Conservation (phyloP, 176 grass and related monocot genomes). For the Oropetium thomaeum region DNA sequence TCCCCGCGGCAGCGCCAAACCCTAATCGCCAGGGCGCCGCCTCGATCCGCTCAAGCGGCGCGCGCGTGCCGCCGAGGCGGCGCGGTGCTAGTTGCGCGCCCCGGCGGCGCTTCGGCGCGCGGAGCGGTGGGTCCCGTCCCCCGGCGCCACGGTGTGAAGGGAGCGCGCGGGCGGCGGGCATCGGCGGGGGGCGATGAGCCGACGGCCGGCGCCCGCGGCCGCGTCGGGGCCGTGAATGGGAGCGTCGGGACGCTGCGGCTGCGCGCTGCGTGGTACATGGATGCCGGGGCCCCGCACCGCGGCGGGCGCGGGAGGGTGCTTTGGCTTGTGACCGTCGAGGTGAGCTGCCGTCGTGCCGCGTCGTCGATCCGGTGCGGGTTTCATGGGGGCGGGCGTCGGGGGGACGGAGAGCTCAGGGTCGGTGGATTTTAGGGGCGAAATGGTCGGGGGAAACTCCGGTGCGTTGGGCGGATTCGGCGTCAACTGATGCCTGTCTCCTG, state of each 20-base stretch:
- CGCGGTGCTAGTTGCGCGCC: neutral
- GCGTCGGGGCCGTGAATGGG: constrained; percentile 48
- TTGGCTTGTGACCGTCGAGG: constrained; percentile 38
- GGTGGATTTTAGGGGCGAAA: constrained; percentile 16
- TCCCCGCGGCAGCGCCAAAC: constrained; percentile 26
- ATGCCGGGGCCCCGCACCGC: constrained; percentile 24
- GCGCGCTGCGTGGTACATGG: constrained; percentile 36
- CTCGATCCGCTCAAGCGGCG: constrained; percentile 32
- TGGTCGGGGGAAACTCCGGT: neutral
- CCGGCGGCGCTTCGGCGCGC: neutral
- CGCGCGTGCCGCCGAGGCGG: neutral
- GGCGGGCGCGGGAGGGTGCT: constrained; percentile 39
- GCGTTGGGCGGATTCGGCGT: neutral
- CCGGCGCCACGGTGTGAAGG: neutral
- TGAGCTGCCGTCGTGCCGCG: constrained; percentile 44
- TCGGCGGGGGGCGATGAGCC: constrained; percentile 6
- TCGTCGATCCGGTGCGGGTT: constrained; percentile 31
- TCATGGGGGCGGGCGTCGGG: neutral
- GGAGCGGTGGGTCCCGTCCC: neutral
- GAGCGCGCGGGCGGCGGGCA: neutral
- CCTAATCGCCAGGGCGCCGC: constrained; percentile 14
- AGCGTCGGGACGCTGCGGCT: constrained; percentile 29
- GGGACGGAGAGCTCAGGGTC: neutral
- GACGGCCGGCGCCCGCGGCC: constrained; percentile 14
- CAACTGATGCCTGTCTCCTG: neutral